Conservation (phyloP, 2,329 filamentous ascomycete species). For the Pseudonectria buxi region DNA sequence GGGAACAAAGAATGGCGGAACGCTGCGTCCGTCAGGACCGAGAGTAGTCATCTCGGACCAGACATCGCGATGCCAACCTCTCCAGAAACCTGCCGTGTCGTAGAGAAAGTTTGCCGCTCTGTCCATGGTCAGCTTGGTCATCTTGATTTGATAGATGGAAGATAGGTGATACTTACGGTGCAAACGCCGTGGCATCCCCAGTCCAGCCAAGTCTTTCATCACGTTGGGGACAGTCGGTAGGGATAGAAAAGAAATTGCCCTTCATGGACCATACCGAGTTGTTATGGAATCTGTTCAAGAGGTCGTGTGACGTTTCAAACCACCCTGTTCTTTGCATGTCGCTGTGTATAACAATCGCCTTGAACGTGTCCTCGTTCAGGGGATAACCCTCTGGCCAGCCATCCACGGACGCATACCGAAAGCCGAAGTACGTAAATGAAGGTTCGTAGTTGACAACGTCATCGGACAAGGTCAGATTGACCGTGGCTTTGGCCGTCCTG, state of each 20-base stretch:
- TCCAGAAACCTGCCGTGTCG: slow-evolving; percentile 38
- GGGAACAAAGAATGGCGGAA: background rate
- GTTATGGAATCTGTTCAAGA: slow-evolving; percentile 44
- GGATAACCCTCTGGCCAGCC: background rate
- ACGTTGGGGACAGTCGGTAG: slow-evolving; percentile 49
- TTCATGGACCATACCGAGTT: slow-evolving; percentile 49
- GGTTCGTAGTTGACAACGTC: background rate
- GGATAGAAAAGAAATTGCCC: slow-evolving; percentile 48
- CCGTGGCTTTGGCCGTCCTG: slow-evolving; percentile 10
- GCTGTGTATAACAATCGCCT: slow-evolving; percentile 33
- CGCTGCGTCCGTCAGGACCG: background rate
- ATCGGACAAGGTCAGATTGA: background rate
- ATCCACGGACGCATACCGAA: no score
- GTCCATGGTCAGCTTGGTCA: no score
- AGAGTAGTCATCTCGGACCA: background rate
- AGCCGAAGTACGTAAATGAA: no score
- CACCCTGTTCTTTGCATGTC: slow-evolving; percentile 42
- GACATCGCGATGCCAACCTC: slow-evolving; percentile 43
- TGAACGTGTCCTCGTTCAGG: slow-evolving; percentile 2
- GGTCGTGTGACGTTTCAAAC: slow-evolving; percentile 42
- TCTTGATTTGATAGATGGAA: no score
- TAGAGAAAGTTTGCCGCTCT: slow-evolving; percentile 46
- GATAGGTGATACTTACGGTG: no score
- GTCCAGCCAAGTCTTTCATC: slow-evolving; percentile 46
- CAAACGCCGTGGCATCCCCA: slow-evolving; percentile 41